phyloP scores from a whole-genome alignment of 805 yeast genomes.

The Wickerhamomyces xylosicus region DNA sequence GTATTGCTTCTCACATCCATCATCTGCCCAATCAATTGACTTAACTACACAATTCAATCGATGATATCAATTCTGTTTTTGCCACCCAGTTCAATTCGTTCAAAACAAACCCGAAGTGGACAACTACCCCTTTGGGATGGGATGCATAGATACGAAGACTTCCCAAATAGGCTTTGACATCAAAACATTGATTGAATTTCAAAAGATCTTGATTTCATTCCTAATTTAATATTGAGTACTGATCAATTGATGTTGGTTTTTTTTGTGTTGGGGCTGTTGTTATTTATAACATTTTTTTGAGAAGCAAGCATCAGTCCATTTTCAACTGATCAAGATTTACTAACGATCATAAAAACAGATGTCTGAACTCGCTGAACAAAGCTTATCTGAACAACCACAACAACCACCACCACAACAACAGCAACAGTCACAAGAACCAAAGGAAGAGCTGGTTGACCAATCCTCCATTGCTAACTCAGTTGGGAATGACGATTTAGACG shows the following conservation, averaged over 20 bases:
- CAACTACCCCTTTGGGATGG: slow-evolving; percentile 16
- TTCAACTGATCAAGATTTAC: too few relatives aligned
- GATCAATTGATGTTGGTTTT: too few relatives aligned
- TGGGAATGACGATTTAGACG: slow-evolving; percentile 25
- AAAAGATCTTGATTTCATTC: too few relatives aligned
- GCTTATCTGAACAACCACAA: slow-evolving; percentile 12
- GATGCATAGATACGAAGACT: neutral
- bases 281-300: too few relatives aligned
- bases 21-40: too few relatives aligned
- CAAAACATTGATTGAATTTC: neutral
- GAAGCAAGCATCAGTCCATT: too few relatives aligned
- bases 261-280: too few relatives aligned
- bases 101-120: slow-evolving; percentile 9
- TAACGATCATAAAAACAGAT: slow-evolving; percentile 6
- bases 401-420: too few relatives aligned
- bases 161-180: neutral
- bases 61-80: too few relatives aligned
- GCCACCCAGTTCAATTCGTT: too few relatives aligned
- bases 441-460: slow-evolving; percentile 16
- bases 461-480: slow-evolving; percentile 4
- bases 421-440: slow-evolving; percentile 11
- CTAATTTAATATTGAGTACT: too few relatives aligned
- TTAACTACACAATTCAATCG: too few relatives aligned
- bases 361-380: slow-evolving; percentile 17
- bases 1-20: neutral